A percentile compares a stretch with the other conserved stretches of the same genome.
These are phyloP conservation scores for Yamadazyma triangularis DNA, from an alignment of 1,139 yeast species.

Conservation along the genomic window DNA sequence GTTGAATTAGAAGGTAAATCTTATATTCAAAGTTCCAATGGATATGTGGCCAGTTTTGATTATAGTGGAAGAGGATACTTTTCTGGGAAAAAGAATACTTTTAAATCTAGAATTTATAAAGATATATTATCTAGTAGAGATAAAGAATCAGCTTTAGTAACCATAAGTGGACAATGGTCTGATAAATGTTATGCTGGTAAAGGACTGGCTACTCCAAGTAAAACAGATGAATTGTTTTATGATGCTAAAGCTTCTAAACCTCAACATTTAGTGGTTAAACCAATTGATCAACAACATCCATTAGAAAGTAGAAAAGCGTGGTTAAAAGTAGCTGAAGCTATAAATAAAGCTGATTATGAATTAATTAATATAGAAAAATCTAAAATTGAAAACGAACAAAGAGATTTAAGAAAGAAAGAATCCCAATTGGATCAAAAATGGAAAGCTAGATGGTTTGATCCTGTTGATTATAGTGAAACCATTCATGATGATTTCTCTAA, in stretches of 20 bases:
- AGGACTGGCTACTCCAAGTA: slow-evolving; percentile 37
- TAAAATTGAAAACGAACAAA: slow-evolving; percentile 73
- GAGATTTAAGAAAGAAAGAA: slow-evolving; percentile 74
- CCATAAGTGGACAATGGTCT: slow-evolving; percentile 92
- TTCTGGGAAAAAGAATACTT: slow-evolving; percentile 91
- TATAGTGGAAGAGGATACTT: slow-evolving; percentile 93
- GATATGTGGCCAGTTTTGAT: slow-evolving; percentile 70
- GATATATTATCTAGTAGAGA: slow-evolving; percentile 43
- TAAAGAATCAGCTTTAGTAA: slow-evolving; percentile 65
- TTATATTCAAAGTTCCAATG: slow-evolving; percentile 75
- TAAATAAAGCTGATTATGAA: slow-evolving; percentile 67
- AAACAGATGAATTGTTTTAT: slow-evolving; percentile 54
- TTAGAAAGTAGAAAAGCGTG: slow-evolving; percentile 85
- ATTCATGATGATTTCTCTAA: slow-evolving; percentile 32
- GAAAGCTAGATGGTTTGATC: slow-evolving; percentile 77
- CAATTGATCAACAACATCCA: slow-evolving; percentile 67
- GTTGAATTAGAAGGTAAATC: slow-evolving; percentile 86
- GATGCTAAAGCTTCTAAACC: slow-evolving; percentile 56
- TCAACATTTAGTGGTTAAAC: slow-evolving; percentile 65
- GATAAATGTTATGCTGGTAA: slow-evolving; percentile 54
- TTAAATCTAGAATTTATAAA: slow-evolving; percentile 75
- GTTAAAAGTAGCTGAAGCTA: slow-evolving; percentile 85
- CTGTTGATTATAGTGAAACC: slow-evolving; percentile 37
- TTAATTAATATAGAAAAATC: slow-evolving; percentile 71
- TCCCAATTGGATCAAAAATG: slow-evolving; percentile 56